Base-by-base conservation (phyloP, 768 basidiomycete genomes). In the Terana coerulea region DNA sequence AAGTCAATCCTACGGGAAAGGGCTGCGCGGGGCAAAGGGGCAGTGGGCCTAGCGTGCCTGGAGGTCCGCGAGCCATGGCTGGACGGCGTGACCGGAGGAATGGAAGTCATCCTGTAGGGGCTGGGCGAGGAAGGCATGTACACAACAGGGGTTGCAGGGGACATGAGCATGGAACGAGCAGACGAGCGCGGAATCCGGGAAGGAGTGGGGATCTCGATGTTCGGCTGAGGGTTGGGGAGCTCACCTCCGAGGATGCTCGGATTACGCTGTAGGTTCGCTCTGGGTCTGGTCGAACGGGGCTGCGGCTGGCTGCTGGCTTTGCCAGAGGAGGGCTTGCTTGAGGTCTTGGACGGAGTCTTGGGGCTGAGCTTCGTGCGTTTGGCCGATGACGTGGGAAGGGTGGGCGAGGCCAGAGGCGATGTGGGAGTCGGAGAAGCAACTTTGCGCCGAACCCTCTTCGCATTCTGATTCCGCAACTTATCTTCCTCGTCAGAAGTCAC, bases 401-500 rank as follows among this genome's bases (percentile, higher is more conserved):
- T n/a, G 35, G 64, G 49, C 40, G 59, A 49, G 28, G 59, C 59
- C 19, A 41, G 29, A 9, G 54, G 49, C 8, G 53, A 39, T 50
- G 59, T 61, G 52, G 66, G 53, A 49, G 54, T 59, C 31, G 64
- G 65, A 66, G 66, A 69, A 14, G 67, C 61, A 57, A 65, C 51
- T 66, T 75, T 56, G 51, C 65, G 69, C 47, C 80, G 75, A 43
- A 75, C 69, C 67, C 84, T 88, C 77, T 89, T 90, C 21, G 74
- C 82, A 30, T 72, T 74, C 55, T 72, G 73, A 34, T 72, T 75
- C 31, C 86, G 77, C 21, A 75, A 59, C 64, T 81, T 83, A 69
- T 90, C 86, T 61, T 89, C 88, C 56, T 89, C 88, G 60, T 90
- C 88, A n/a, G n/a, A n/a, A 14, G 61, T 63, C 26, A 53, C 58